Base-by-base conservation (phyloP, 306 rosid species). In the Spatholobus suberectus region DNA sequence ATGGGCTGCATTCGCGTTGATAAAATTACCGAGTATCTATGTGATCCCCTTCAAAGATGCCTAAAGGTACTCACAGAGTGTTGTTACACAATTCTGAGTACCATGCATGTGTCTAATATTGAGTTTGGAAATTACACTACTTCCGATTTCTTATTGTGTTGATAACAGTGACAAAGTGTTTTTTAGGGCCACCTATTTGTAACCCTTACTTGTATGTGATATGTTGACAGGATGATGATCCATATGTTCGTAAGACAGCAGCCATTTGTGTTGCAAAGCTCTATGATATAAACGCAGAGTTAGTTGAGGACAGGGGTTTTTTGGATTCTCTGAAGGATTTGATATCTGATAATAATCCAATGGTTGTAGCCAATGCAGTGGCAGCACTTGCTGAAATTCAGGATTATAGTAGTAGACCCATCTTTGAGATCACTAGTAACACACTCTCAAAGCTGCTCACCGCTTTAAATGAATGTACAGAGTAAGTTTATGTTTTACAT, bases 1-100 rank as follows among this genome's bases (percentile, higher is more conserved):
- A 96, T 96, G 99, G 99, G 99, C 61, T 96, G 99, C 88, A 96
- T 96, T 83, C 99, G 99, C 10, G 99, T 96, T 71, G 99, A 96
- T 87, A 96, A 96, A 88, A 96, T 96, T 84, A 96, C 99, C 6
- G 99, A 96, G 84, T 96, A 96, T 78, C 90, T 96, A 67, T 96
- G 99, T 84, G 99, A 96, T 84, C 99, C 99, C 76, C 99, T 96
- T 89, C 99, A 96, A 88, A 92, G 99, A 81, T 96, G 99, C 75
- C 93, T 96, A 65, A 96, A 96, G 98, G 99, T 96, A 80, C 52
- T 78, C 70, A 38, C 76, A 32, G n/a, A 6, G 43, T 47, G 52
- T 54, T 79, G 54, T 77, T 59, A n/a, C n/a, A 54, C 46, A 43
- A 26, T 66, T 74, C n/a, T n/a, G n/a, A n/a, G n/a, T n/a, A n/a